These are phyloP conservation scores for Globomyces sp. DNA, from an alignment of 371 early-diverging fungal genomes.

Conservation along the genomic window DNA sequence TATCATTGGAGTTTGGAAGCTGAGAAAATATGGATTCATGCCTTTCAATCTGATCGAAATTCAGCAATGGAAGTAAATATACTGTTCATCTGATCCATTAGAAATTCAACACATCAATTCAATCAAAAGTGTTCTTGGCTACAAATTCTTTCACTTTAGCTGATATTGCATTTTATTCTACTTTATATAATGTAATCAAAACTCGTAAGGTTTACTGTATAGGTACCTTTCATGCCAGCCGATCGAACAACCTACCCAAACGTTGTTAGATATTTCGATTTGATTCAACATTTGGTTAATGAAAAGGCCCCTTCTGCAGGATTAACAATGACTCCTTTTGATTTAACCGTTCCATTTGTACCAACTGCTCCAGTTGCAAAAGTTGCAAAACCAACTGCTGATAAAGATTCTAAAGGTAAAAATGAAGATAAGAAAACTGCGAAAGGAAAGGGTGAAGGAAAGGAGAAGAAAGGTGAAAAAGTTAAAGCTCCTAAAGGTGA, in stretches of 20 bases:
- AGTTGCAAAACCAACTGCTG: background rate
- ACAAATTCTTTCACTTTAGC: conserved; percentile 26
- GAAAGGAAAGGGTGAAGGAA: conserved; percentile 2
- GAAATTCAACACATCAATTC: conserved; percentile 17
- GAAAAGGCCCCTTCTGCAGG: conserved; percentile 6
- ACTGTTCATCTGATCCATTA: no score
- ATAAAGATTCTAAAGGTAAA: background rate
- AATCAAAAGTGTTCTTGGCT: conserved; percentile 21
- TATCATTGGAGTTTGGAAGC: conserved; percentile 15
- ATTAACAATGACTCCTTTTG: conserved; percentile 18
- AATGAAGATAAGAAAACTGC: background rate
- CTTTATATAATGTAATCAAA: conserved; percentile 21
- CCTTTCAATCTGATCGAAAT: background rate
- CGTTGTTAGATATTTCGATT: conserved; percentile 23
- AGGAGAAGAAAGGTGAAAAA: conserved; percentile 1
- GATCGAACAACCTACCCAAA: conserved; percentile 17
- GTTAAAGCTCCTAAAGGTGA: background rate
- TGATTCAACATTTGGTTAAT: conserved; percentile 19
- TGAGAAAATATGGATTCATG: conserved; percentile 9
- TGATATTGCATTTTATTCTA: conserved; percentile 27
- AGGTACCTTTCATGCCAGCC: background rate
- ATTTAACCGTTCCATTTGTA: conserved; percentile 20
- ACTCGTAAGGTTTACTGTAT: conserved; percentile 13
- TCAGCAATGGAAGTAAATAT: conserved; percentile 6
- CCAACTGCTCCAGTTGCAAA: conserved; percentile 10